Evolutionary conservation across 2,329 filamentous ascomycete genomes (phyloP).

Genomic region (Huntiella savannae): DNA sequence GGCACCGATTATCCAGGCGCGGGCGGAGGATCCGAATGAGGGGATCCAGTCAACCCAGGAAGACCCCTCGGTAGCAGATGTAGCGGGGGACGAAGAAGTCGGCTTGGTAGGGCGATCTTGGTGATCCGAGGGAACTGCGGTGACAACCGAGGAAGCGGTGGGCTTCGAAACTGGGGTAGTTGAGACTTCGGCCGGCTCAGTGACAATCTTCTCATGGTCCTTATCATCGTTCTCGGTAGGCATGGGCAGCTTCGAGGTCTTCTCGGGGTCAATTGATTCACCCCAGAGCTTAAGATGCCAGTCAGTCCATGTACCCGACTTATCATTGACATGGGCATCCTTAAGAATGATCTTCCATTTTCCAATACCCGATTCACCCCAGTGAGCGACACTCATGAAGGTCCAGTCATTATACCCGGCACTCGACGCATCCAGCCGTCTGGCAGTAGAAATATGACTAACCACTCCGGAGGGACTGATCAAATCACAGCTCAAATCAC

Average conservation of each 20-base stretch:
- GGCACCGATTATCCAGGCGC: slow-evolving; percentile 84
- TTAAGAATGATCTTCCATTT: slow-evolving; percentile 85
- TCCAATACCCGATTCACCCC: slow-evolving; percentile 76
- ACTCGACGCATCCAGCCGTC: slow-evolving; percentile 45
- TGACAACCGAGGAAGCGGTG: slow-evolving; percentile 22
- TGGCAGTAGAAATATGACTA: slow-evolving; percentile 64
- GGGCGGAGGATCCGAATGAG: slow-evolving; percentile 73
- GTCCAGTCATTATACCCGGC: slow-evolving; percentile 86
- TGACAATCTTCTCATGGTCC: slow-evolving; percentile 51
- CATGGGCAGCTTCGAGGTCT: slow-evolving; percentile 58
- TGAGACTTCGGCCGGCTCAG: slow-evolving; percentile 28
- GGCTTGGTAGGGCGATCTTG: slow-evolving; percentile 41
- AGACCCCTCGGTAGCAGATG: slow-evolving; percentile 21
- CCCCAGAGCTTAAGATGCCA: slow-evolving; percentile 94
- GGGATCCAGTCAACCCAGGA: slow-evolving; percentile 77
- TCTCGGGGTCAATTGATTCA: slow-evolving; percentile 57
- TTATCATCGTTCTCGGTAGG: slow-evolving; percentile 69
- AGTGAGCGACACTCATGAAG: slow-evolving; percentile 96
- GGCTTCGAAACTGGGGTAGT: slow-evolving; percentile 39
- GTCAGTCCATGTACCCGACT: slow-evolving; percentile 64
- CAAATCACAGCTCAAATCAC: slow-evolving; percentile 82
- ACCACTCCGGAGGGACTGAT: slow-evolving; percentile 65
- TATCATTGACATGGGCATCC: slow-evolving; percentile 60
- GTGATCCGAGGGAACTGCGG: slow-evolving; percentile 38
- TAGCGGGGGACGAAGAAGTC: slow-evolving; percentile 20